phyloP scores from a whole-genome alignment of 805 yeast genomes.

The Yamadazyma laniorum region DNA sequence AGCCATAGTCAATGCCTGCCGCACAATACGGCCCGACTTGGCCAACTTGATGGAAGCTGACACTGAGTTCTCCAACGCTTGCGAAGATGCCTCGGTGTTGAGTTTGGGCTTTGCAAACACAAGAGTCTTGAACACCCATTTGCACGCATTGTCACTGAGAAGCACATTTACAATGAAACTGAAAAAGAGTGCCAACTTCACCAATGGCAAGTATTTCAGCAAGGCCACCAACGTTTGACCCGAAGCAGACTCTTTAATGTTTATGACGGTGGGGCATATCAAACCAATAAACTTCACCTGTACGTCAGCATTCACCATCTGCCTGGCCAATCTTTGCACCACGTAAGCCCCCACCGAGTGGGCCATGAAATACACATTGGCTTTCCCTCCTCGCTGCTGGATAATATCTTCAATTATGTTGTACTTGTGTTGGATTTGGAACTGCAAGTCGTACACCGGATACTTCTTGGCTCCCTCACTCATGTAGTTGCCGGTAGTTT shows the following conservation, averaged over 20 bases:
- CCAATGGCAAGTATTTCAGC: conserved; percentile 27
- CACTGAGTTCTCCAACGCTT: conserved; percentile 29
- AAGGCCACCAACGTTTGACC: conserved; percentile 29
- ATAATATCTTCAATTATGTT: conserved; percentile 43
- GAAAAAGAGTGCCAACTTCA: conserved; percentile 17
- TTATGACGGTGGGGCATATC: conserved; percentile 67
- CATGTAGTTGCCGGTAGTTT: conserved; percentile 28
- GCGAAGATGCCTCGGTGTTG: conserved; percentile 16
- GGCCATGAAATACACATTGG: conserved; percentile 51
- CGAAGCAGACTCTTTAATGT: conserved; percentile 48
- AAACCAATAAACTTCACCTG: conserved; percentile 48
- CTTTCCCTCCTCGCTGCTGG: conserved; percentile 12
- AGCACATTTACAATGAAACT: conserved; percentile 30
- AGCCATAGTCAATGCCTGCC: conserved; percentile 57
- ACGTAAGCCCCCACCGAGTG: conserved; percentile 76
- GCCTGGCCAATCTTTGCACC: conserved; percentile 45
- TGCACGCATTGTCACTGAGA: conserved; percentile 14
- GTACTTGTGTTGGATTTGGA: conserved; percentile 59
- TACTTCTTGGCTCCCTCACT: conserved; percentile 12
- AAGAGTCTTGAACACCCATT: conserved; percentile 19
- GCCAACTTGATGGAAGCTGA: conserved; percentile 44
- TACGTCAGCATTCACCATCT: conserved; percentile 21
- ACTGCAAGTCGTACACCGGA: conserved; percentile 42
- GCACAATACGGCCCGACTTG: conserved; percentile 42
- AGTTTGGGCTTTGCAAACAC: conserved; percentile 19